Conservation (phyloP, 305 asterid genomes). For the Striga hermonthica region DNA sequence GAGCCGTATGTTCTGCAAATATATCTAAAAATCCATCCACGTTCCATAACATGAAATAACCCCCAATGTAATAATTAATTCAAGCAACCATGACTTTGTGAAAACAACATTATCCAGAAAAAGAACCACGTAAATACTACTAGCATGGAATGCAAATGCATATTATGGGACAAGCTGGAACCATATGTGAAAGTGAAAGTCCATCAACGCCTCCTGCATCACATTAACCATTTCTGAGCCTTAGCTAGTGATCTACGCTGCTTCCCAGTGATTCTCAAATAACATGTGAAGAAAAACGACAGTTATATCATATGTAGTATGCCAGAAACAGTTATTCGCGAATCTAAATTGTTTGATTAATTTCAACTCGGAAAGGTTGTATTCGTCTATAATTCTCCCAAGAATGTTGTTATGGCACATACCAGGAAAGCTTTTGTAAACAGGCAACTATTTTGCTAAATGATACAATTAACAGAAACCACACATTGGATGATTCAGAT, state of each 20-base stretch:
- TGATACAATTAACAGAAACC: constrained; percentile 16
- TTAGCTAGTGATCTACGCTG: neutral
- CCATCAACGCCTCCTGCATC: neutral
- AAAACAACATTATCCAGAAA: neutral
- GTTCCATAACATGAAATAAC: neutral
- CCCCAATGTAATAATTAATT: constrained; percentile 15
- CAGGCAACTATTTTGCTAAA: constrained; percentile 10
- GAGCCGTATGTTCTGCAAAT: constrained; percentile 21
- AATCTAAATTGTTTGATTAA: constrained; percentile 3
- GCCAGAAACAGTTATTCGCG: constrained; percentile 15
- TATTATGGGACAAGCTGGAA: constrained; percentile 25
- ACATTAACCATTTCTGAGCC: too few species aligned
- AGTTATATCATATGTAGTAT: neutral
- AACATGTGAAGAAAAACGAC: constrained; percentile 3
- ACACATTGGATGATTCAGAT: constrained; percentile 19
- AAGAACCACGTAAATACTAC: constrained; percentile 12
- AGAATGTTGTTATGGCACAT: neutral
- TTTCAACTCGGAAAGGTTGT: constrained; percentile 18
- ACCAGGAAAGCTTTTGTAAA: constrained; percentile 5
- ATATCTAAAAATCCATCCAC: constrained; percentile 2
- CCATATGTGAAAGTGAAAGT: constrained; percentile 16
- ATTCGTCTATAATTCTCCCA: neutral
- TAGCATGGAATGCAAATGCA: constrained; percentile 10
- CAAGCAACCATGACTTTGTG: constrained; percentile 9
- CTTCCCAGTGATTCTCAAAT: constrained; percentile 15